A percentile compares a stretch with the other conserved stretches of the same genome.
Evolutionary conservation across 352 stramenopile species (phyloP).

Genomic region (Pythium aphanidermatum): DNA sequence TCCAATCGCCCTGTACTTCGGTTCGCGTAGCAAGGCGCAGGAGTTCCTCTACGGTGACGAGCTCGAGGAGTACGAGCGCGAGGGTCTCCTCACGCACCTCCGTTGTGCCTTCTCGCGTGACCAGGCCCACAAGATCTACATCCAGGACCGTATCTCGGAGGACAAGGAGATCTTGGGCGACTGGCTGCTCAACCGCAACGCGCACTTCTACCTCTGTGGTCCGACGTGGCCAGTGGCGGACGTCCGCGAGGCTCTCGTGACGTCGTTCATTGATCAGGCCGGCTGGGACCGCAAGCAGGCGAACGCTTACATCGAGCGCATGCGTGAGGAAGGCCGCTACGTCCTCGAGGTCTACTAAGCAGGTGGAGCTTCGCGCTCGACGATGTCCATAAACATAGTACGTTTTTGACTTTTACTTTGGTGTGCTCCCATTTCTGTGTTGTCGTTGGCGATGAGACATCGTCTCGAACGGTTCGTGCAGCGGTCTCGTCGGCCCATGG

Average conservation of each 20-base stretch:
- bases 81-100: conserved; percentile 78
- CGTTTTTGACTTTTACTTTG: conserved; percentile 1
- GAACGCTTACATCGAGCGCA: conserved; percentile 67
- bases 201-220: conserved; percentile 84
- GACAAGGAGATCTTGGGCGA: conserved; percentile 71
- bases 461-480: conserved; percentile 22
- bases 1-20: conserved; percentile 92
- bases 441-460: neutral
- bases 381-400: neutral
- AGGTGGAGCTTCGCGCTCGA: neutral
- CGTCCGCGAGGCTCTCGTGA: conserved; percentile 61
- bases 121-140: conserved; percentile 88
- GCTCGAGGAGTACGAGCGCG: conserved; percentile 75
- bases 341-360: conserved; percentile 82
- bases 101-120: conserved; percentile 85
- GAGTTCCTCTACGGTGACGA: conserved; percentile 97
- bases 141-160: conserved; percentile 84
- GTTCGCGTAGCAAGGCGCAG: conserved; percentile 87
- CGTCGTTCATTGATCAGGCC: conserved; percentile 44
- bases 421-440: neutral
- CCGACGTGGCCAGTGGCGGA: conserved; percentile 76
- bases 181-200: conserved; percentile 65
- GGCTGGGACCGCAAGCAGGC: conserved; percentile 57
- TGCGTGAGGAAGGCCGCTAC: conserved; percentile 77
- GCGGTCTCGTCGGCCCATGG: conserved; percentile 35